phyloP scores from a whole-genome alignment of 805 yeast species.

The Kurtzmaniella cleridarum region DNA sequence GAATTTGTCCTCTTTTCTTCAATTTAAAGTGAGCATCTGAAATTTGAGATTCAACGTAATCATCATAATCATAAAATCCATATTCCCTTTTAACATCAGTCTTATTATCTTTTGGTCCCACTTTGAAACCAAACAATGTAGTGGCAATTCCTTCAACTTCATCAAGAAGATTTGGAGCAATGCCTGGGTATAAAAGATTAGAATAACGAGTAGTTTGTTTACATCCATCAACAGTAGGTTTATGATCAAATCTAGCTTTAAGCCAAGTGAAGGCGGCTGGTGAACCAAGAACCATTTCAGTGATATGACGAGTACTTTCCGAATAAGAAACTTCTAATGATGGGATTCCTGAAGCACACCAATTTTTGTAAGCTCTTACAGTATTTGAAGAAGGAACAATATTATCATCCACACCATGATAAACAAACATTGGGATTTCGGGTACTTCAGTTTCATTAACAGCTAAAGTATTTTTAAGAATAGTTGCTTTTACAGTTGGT shows the following conservation, averaged over 20 bases:
- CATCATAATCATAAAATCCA: too few relatives aligned
- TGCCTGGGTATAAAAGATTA: slow-evolving; percentile 8
- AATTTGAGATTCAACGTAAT: too few relatives aligned
- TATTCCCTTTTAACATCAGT: too few relatives aligned
- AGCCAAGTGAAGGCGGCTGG: slow-evolving; percentile 17
- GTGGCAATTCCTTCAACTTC: slow-evolving; percentile 10
- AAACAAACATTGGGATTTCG: slow-evolving; percentile 16
- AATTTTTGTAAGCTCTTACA: slow-evolving; percentile 13
- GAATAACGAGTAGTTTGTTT: slow-evolving; percentile 5
- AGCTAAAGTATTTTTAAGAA: slow-evolving; percentile 2
- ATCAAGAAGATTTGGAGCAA: slow-evolving; percentile 33
- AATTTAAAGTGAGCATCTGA: too few relatives aligned
- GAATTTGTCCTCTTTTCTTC: too few relatives aligned
- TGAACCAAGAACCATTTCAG: slow-evolving; percentile 13
- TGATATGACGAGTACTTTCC: slow-evolving; percentile 12
- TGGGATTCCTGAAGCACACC: slow-evolving; percentile 20
- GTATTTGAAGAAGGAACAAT: slow-evolving; percentile 12
- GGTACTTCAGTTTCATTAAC: slow-evolving; percentile 12
- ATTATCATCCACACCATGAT: slow-evolving; percentile 15
- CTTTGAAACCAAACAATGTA: slow-evolving; percentile 11
- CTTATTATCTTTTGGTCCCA: slow-evolving; percentile 10
- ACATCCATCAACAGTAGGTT: slow-evolving; percentile 8
- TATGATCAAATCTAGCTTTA: slow-evolving; percentile 8
- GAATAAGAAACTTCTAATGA: slow-evolving; percentile 18
- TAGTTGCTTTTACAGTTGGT: background rate